Conservation (phyloP, 345 rosid genomes). For the Pugionium cornutum region DNA sequence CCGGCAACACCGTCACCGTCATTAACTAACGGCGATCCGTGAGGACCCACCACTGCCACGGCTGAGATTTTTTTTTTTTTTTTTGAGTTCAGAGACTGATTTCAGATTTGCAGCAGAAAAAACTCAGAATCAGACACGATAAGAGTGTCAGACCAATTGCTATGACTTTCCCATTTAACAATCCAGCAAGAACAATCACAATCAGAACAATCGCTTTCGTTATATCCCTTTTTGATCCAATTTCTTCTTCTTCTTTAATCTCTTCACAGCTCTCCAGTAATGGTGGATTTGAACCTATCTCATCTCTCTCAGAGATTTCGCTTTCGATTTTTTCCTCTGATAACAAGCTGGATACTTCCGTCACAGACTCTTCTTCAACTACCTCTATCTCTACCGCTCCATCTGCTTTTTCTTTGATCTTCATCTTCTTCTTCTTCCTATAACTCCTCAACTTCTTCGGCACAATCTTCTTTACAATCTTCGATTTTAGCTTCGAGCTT, state of each 20-base stretch:
- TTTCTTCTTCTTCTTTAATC: not conserved
- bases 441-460: constrained; percentile 58
- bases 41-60: constrained; percentile 12
- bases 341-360: constrained; percentile 37
- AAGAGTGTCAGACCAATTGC: constrained; percentile 57
- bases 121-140: constrained; percentile 44
- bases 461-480: constrained; percentile 56
- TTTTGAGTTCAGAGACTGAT: constrained; percentile 29
- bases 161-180: constrained; percentile 53
- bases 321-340: constrained; percentile 26
- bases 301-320: constrained; percentile 33
- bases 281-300: constrained; percentile 35
- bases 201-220: constrained; percentile 43
- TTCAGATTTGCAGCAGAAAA: constrained; percentile 35
- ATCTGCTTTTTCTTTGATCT: constrained; percentile 24
- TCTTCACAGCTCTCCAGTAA: constrained; percentile 30
- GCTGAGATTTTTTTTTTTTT: not conserved
- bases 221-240: constrained; percentile 34
- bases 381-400: constrained; percentile 28
- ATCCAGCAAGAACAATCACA: constrained; percentile 63
- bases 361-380: constrained; percentile 26
- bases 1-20: constrained; percentile 28
- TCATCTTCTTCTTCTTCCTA: constrained; percentile 46
- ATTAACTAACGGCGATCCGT: constrained; percentile 20
- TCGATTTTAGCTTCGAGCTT: constrained; percentile 46